A percentile compares a stretch with the other conserved stretches of the same genome.
Evolutionary conservation across 495 filamentous ascomycete genomes (phyloP).

Genomic region (Ramalina intermedia): DNA sequence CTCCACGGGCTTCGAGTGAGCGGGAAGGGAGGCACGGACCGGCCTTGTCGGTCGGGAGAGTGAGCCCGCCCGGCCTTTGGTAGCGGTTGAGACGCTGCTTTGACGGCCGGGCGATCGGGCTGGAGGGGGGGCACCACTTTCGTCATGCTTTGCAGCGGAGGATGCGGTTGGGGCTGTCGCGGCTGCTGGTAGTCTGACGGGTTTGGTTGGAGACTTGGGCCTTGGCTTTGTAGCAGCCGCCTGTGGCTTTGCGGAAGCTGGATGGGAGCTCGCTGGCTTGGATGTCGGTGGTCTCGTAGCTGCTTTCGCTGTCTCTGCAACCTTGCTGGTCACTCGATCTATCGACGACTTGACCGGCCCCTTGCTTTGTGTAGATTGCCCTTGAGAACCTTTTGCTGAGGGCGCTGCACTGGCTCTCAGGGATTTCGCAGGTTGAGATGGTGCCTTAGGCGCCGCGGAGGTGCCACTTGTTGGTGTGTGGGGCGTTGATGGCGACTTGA

Average conservation of each 20-base stretch:
- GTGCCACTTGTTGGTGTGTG: constrained; percentile 13
- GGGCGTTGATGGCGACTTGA: constrained; percentile 21
- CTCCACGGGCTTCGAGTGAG: constrained; percentile 20
- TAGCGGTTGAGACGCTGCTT: constrained; percentile 21
- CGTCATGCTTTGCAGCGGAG: constrained; percentile 37
- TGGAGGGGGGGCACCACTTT: constrained; percentile 17
- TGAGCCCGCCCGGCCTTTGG: constrained; percentile 5
- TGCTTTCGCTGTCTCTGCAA: not conserved
- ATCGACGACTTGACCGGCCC: not conserved
- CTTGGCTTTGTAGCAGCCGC: constrained; percentile 35
- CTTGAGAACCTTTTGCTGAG: constrained; percentile 14
- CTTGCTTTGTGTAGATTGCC: not conserved
- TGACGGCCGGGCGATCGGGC: constrained; percentile 30
- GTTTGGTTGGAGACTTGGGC: constrained; percentile 49
- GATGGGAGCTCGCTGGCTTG: not conserved
- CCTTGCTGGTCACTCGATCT: not conserved
- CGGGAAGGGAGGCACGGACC: constrained; percentile 27
- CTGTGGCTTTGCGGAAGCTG: not conserved
- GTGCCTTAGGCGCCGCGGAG: no score
- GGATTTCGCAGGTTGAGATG: no score
- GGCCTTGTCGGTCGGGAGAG: constrained; percentile 18
- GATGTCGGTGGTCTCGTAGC: constrained; percentile 16
- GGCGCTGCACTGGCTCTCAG: not conserved
- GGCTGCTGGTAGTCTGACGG: constrained; percentile 45
- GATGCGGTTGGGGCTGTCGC: constrained; percentile 49